Evolutionary conservation across 805 yeast species (phyloP).

Genomic region (Starmerella kuoi): DNA sequence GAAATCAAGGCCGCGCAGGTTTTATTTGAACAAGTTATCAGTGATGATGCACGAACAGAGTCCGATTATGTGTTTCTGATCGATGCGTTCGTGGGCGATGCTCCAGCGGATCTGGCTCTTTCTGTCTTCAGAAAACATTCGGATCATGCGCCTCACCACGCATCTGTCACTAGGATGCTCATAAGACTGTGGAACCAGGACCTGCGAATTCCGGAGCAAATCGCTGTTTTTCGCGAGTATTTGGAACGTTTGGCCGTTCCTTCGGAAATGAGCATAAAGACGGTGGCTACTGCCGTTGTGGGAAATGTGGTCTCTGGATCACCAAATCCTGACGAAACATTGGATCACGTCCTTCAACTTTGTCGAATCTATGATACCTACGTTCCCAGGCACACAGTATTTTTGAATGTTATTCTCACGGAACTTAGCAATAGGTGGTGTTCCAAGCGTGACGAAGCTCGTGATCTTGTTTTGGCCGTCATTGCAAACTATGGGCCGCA

Average conservation of each 20-base stretch:
- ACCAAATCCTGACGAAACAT: not conserved
- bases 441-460: constrained; percentile 8
- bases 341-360: constrained; percentile 7
- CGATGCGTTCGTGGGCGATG: constrained; percentile 24
- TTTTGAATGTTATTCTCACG: constrained; percentile 21
- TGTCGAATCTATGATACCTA: constrained; percentile 9
- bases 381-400: constrained; percentile 7
- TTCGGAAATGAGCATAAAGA: constrained; percentile 17
- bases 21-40: constrained; percentile 1
- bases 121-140: constrained; percentile 5
- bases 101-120: constrained; percentile 18
- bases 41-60: not conserved
- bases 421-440: constrained; percentile 12
- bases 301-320: constrained; percentile 9
- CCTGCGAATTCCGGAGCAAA: constrained; percentile 6
- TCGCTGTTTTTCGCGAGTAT: constrained; percentile 14
- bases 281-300: constrained; percentile 16
- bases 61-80: constrained; percentile 5
- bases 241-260: constrained; percentile 11
- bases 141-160: constrained; percentile 17
- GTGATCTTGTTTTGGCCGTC: constrained; percentile 12
- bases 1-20: constrained; percentile 13
- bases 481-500: constrained; percentile 14
- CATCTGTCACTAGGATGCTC: constrained; percentile 19
- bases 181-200: constrained; percentile 11